A percentile compares a stretch with the other conserved stretches of the same genome.
These are phyloP conservation scores for Epipyxis sp. DNA, from an alignment of 108 stramenopile species.

Conservation along the genomic window DNA sequence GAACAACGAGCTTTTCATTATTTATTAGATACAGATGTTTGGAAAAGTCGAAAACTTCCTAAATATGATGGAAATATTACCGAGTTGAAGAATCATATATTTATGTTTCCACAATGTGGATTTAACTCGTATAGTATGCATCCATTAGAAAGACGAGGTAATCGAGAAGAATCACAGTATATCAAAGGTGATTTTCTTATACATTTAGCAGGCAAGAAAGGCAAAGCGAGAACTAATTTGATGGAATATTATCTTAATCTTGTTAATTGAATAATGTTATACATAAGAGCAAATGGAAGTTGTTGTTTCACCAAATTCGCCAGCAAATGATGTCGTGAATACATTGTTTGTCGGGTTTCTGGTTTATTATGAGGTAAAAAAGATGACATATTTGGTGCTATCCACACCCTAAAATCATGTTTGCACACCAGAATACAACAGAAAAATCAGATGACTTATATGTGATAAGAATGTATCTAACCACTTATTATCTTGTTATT, in stretches of 20 bases:
- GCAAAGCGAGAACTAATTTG: background rate
- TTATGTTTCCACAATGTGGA: conserved; percentile 44
- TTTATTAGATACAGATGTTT: conserved; percentile 43
- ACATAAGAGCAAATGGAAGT: too few species aligned
- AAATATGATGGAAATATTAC: conserved; percentile 23
- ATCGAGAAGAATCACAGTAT: conserved; percentile 17
- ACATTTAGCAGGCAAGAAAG: conserved; percentile 50
- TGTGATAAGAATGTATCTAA: too few species aligned
- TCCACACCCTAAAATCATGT: too few species aligned
- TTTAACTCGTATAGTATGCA: conserved; percentile 52
- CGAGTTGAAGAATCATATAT: conserved; percentile 35
- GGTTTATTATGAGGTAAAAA: too few species aligned
- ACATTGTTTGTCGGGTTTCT: too few species aligned
- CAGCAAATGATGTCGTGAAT: too few species aligned
- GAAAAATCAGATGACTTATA: too few species aligned
- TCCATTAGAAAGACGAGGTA: conserved; percentile 30
- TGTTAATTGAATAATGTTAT: too few species aligned
- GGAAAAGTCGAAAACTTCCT: conserved; percentile 29
- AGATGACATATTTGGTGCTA: too few species aligned
- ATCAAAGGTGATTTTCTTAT: conserved; percentile 47
- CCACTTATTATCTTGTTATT: too few species aligned
- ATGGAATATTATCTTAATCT: conserved; percentile 16
- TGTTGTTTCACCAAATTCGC: too few species aligned
- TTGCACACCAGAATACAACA: too few species aligned
- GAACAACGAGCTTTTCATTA: conserved; percentile 52